A percentile compares a stretch with the other conserved stretches of the same genome.
Conservation (phyloP, 306 rosid genomes). For the Bauhinia variegata region DNA sequence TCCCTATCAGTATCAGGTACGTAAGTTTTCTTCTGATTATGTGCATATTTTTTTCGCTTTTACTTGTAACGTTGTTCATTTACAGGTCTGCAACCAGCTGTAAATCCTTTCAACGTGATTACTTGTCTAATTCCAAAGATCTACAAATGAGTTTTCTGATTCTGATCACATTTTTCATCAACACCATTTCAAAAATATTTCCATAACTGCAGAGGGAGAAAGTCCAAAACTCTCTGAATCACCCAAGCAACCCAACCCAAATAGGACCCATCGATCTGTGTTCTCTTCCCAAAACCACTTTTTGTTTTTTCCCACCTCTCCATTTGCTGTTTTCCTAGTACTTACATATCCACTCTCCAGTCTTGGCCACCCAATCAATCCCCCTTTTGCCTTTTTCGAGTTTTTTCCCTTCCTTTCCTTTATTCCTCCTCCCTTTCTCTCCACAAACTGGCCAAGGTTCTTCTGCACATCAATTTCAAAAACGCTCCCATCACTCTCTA, state of each 20-base stretch:
- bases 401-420: neutral
- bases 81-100: slow-evolving; percentile 36
- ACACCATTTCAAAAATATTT: too few species aligned
- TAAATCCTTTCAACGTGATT: slow-evolving; percentile 17
- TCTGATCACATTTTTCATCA: slow-evolving; percentile 30
- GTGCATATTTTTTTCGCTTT: slow-evolving; percentile 17
- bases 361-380: slow-evolving; percentile 59
- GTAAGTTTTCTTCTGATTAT: slow-evolving; percentile 4
- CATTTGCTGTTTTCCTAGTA: slow-evolving; percentile 49
- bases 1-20: slow-evolving; percentile 35
- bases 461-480: neutral
- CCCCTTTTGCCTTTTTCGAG: neutral
- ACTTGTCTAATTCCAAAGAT: slow-evolving; percentile 42
- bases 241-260: too few species aligned
- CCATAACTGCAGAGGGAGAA: neutral
- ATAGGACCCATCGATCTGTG: too few species aligned
- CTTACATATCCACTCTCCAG: slow-evolving; percentile 43
- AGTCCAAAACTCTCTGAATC: too few species aligned
- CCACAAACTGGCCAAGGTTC: too few species aligned
- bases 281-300: too few species aligned
- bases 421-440: too few species aligned
- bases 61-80: slow-evolving; percentile 1
- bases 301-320: too few species aligned
- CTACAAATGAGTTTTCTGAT: slow-evolving; percentile 32
- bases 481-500: too few species aligned